A percentile compares a stretch with the other conserved stretches of the same genome.
These are phyloP conservation scores for Lenwebbia sp. DNA, from an alignment of 345 rosid genomes.

Conservation along the genomic window DNA sequence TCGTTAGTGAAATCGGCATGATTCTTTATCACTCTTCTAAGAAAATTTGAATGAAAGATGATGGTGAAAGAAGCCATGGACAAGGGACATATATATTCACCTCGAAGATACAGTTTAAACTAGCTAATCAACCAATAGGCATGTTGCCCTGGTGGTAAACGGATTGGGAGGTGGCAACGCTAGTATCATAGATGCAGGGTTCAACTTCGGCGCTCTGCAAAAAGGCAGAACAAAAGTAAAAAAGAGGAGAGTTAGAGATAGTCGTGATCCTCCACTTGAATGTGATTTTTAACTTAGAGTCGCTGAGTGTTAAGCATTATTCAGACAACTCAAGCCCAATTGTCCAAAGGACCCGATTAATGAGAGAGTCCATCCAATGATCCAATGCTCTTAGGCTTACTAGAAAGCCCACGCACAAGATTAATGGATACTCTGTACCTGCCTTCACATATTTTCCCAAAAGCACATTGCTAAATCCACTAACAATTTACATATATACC, in stretches of 20 bases:
- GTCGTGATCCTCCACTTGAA: background rate
- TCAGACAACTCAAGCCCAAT: background rate
- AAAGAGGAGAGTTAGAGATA: too few species aligned
- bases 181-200: too few species aligned
- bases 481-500: background rate
- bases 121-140: background rate
- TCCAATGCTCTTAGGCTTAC: background rate
- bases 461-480: background rate
- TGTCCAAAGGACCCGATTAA: background rate
- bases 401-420: background rate
- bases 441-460: background rate
- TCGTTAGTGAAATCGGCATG: background rate
- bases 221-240: too few species aligned
- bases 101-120: background rate
- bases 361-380: background rate
- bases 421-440: background rate
- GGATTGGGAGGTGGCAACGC: too few species aligned
- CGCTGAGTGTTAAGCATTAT: background rate
- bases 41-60: background rate
- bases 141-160: too few species aligned
- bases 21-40: too few species aligned
- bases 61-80: too few species aligned
- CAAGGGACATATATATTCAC: too few species aligned
- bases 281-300: background rate
- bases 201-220: too few species aligned